Percentiles rank a stretch among this genome's conserved stretches.
Evolutionary conservation across 2,329 filamentous ascomycete species (phyloP).

Genomic region (Cladosporium sp.): DNA sequence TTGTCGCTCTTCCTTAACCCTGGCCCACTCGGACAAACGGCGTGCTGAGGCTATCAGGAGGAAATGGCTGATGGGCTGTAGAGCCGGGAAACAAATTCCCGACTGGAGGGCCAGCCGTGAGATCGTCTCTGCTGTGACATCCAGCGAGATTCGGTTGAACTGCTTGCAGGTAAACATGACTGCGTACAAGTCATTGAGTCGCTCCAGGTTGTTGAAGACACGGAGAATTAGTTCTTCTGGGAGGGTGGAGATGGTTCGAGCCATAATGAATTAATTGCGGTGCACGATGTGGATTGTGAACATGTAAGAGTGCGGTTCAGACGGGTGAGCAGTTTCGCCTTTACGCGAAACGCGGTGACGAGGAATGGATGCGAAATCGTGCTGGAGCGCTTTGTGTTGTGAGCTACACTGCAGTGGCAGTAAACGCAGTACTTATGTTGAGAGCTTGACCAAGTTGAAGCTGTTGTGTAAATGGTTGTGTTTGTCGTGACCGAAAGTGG

Average conservation of each 20-base stretch:
- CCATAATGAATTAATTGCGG: background rate
- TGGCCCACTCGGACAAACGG: background rate
- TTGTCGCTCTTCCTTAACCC: background rate
- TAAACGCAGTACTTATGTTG: background rate
- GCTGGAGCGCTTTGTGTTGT: background rate
- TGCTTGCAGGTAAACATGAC: slow-evolving; percentile 5
- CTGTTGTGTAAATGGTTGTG: background rate
- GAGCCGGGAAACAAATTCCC: background rate
- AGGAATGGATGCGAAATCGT: background rate
- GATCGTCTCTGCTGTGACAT: background rate
- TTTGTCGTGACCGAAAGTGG: background rate
- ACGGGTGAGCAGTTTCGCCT: background rate
- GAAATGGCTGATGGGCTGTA: background rate
- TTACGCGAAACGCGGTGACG: background rate
- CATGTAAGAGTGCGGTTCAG: background rate
- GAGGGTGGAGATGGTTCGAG: background rate
- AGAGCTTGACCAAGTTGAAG: background rate
- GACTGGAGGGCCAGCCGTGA: background rate
- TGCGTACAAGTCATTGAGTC: background rate
- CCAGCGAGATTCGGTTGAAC: slow-evolving; percentile 1
- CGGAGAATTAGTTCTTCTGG: background rate
- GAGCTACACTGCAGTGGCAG: background rate
- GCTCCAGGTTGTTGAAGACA: background rate
- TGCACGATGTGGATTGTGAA: background rate
- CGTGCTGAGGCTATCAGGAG: background rate